phyloP scores from a whole-genome alignment of 352 stramenopile genomes.

The Phytophthora colocasiae region DNA sequence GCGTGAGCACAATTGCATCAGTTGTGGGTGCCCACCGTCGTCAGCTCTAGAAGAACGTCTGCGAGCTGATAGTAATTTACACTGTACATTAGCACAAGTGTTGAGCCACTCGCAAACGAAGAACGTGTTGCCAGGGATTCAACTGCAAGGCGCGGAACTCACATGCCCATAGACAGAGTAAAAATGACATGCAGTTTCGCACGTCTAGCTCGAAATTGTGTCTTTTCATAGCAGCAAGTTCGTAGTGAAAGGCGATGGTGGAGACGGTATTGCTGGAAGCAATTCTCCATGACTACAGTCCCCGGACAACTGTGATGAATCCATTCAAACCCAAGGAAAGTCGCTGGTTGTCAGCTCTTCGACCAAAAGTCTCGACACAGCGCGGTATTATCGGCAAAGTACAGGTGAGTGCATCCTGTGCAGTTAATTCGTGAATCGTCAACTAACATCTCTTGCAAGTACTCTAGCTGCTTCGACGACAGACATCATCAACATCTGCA shows the following conservation, averaged over 20 bases:
- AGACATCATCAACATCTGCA: background rate
- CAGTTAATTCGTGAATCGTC: background rate
- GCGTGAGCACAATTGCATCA: slow-evolving; percentile 34
- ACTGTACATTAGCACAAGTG: slow-evolving; percentile 32
- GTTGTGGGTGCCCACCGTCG: slow-evolving; percentile 26
- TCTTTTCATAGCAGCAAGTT: slow-evolving; percentile 18
- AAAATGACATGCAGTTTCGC: slow-evolving; percentile 43
- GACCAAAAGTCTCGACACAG: slow-evolving; percentile 7
- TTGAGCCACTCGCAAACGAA: background rate
- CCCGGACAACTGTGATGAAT: slow-evolving; percentile 25
- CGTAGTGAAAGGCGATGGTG: slow-evolving; percentile 20
- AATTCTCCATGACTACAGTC: slow-evolving; percentile 35
- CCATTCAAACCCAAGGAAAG: slow-evolving; percentile 36
- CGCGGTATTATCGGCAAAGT: slow-evolving; percentile 27
- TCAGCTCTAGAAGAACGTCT: slow-evolving; percentile 13
- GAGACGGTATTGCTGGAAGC: slow-evolving; percentile 40
- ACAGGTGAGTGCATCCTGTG: slow-evolving; percentile 13
- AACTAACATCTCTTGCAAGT: slow-evolving; percentile 6
- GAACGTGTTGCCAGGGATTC: slow-evolving; percentile 6
- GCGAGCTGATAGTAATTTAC: slow-evolving; percentile 31
- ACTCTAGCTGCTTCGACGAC: slow-evolving; percentile 21
- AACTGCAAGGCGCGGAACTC: slow-evolving; percentile 1
- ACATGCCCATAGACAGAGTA: slow-evolving; percentile 27
- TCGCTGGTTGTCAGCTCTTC: slow-evolving; percentile 27
- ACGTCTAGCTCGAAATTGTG: slow-evolving; percentile 9